Base-by-base conservation (phyloP, 2,329 filamentous ascomycete species). In the Neopestalotiopsis sp. region DNA sequence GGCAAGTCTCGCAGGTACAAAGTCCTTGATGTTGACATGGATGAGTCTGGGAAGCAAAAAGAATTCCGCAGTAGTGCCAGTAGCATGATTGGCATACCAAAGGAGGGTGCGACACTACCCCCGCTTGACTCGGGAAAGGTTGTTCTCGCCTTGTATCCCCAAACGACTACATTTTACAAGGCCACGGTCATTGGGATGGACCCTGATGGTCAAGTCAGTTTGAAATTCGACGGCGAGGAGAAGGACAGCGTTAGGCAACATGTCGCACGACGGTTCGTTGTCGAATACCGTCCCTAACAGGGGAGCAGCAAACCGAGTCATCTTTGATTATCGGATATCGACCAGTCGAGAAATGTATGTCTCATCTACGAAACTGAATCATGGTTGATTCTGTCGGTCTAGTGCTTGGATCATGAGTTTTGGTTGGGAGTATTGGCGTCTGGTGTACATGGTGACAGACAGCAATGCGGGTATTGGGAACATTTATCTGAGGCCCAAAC, bases 101-200 rank as follows among this genome's bases (percentile, higher is more conserved):
- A 88, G 71, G 76, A 84, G 72, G 77, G 83, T 77, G 72, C 83
- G 80, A 71, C 89, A 80, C 82, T 91, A 17, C 81, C 86, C 4
- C 85, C 92, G 56, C 87, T 92, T 69, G 88, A 92, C 45, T 81
- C 88, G 53, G 91, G 92, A 59, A 93, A 91, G 77, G 88, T 90
- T 61, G 93, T 95, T 9, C 83, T 95, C 68, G 93, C 93, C 0
- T 83, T 94, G 69, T 96, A 96, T 76, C 93, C 93, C 0, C 91
- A 94, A 74, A 95, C 93, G 1, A 95, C 93, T 1, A 95, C 92
- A 0, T 95, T 96, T 75, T 96, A 96, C 79, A 91, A 92, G 77
- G 93, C 93, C 1, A 92, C 94, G 73, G 93, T 95, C 9, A 92
- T 93, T 81, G 90, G 90, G 45, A 90, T 88, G 84, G 84, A 91